Evolutionary conservation across 148 eudicot genomes (phyloP).

Genomic region (Chenopodium suecicum): DNA sequence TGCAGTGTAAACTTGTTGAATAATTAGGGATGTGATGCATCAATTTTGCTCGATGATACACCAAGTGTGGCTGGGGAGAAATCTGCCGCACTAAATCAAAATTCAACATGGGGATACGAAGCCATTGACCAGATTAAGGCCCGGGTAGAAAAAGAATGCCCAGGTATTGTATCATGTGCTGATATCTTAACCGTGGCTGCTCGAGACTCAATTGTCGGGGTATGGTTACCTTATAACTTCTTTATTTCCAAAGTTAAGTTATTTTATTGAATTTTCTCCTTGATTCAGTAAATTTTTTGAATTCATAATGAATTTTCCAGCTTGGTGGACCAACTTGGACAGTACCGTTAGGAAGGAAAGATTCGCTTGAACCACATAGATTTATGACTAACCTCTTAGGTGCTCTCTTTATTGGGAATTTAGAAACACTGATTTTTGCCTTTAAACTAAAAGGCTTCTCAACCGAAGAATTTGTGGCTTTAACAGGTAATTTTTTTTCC

Average conservation of each 20-base stretch:
- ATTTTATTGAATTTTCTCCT: no score
- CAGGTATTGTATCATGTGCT: not conserved
- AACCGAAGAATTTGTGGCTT: not conserved
- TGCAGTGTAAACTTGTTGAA: no score
- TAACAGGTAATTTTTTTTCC: not conserved
- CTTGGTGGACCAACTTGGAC: constrained; percentile 24
- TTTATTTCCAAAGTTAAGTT: no score
- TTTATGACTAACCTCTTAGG: not conserved
- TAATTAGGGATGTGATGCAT: no score
- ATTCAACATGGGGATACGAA: no score
- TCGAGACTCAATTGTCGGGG: not conserved
- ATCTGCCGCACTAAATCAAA: no score
- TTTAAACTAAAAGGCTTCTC: not conserved
- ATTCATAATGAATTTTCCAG: not conserved
- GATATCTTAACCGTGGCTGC: not conserved
- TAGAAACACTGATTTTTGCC: not conserved
- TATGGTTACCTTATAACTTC: not conserved
- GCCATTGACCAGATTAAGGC: no score
- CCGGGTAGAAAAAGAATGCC: no score
- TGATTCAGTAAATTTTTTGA: no score
- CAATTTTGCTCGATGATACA: no score
- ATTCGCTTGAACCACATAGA: not conserved
- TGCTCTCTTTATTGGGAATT: not conserved
- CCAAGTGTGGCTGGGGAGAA: no score
- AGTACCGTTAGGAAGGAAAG: constrained; percentile 14